Evolutionary conservation across 73 alveolate species (phyloP), one percentile per base, ranked within the genome.

Genomic region (Paramecium sonneborni): DNA sequence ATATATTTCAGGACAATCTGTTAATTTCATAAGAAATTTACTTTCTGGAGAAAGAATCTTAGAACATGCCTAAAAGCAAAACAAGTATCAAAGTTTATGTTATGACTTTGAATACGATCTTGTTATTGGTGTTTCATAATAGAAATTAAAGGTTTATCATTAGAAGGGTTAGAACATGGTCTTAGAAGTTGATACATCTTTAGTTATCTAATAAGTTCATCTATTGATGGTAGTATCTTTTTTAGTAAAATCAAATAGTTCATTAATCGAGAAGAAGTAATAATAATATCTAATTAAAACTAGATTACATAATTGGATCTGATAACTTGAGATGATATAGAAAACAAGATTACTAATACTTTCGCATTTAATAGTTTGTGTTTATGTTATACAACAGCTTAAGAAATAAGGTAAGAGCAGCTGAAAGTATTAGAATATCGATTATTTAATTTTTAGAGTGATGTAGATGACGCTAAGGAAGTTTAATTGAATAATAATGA

Each of bases 391-490:
- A 30, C 58, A 57, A 39, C 57, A 14, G 68, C 86, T 39, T 37
- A 58, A 24, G 93, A 86, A 23, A 62, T 85, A 62, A 86, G 85
- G 3, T 21, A 62, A 86, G 86, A 86, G 15, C 37, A 76, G 18
- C 9, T 86, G 35, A 86, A 86, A 20, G 93, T 62, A 18, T 67
- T 86, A 24, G 93, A 86, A 86, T 86, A 62, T 86, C n/a, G 72
- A 32, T 67, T 86, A 11, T 86, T 62, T 30, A 86, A 86, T 57
- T 86, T 62, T 56, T 62, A 86, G 37, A 86, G 93, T 41, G 93
- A 86, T 39, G 67, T 86, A 4, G 93, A 86, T 62, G 93, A 86
- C 24, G 93, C 84, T 18, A 86, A 86, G 18, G 93, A 86, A 38
- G 87, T 32, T 52, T 38, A 20, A 86, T 62, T 21, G 72, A 72